phyloP scores from a whole-genome alignment of 306 rosid species.

The Casuarina glauca region DNA sequence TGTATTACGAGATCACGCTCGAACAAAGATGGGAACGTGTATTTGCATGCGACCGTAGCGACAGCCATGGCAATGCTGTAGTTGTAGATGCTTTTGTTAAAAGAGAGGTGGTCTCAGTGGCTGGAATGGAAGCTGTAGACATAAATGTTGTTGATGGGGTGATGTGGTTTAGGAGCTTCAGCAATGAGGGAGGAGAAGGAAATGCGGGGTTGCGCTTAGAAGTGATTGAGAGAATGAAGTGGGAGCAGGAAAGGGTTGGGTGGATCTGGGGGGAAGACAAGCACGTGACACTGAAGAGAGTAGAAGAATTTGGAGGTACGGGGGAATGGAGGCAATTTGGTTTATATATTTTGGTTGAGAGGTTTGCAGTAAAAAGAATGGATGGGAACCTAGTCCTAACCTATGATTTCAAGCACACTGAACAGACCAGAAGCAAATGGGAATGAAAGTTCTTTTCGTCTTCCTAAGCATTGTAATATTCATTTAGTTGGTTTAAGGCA shows the following conservation, averaged over 20 bases:
- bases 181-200: conserved; percentile 40
- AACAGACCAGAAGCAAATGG: conserved; percentile 53
- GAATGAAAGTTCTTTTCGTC: conserved; percentile 23
- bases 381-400: conserved; percentile 44
- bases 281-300: conserved; percentile 37
- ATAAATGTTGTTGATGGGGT: conserved; percentile 29
- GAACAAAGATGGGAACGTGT: conserved; percentile 69
- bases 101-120: conserved; percentile 40
- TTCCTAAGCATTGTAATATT: background rate
- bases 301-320: conserved; percentile 50
- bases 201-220: conserved; percentile 50
- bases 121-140: conserved; percentile 37
- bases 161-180: conserved; percentile 50
- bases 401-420: conserved; percentile 50
- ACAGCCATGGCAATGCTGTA: conserved; percentile 8
- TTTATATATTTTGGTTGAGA: conserved; percentile 52
- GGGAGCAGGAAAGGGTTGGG: conserved; percentile 35
- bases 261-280: conserved; percentile 30
- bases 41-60: conserved; percentile 30
- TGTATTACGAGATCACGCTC: conserved; percentile 66
- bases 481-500: background rate
- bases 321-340: conserved; percentile 40
- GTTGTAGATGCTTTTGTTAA: conserved; percentile 50
- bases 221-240: conserved; percentile 59
- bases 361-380: conserved; percentile 48